These are phyloP conservation scores for Penicillium sp. DNA, from an alignment of 2,329 filamentous ascomycete species.

Conservation along the genomic window DNA sequence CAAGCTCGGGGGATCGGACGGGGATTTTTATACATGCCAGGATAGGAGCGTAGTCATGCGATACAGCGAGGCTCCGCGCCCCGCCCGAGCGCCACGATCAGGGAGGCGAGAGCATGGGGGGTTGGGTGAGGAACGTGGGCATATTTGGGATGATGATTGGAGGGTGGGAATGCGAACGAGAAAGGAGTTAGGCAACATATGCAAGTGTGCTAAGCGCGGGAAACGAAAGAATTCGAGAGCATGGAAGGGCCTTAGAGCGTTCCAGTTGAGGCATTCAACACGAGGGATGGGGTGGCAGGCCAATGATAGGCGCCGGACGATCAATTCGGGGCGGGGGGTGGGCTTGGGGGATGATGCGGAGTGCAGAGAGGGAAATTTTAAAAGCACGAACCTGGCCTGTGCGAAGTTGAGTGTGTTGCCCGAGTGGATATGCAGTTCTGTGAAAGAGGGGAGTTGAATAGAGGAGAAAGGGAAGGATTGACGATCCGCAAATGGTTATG, in stretches of 20 bases:
- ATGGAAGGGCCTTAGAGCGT: conserved; percentile 8
- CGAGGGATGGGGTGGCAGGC: conserved; percentile 10
- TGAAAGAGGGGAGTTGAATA: not conserved
- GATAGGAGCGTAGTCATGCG: conserved; percentile 19
- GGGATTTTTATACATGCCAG: conserved; percentile 10
- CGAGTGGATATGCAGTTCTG: not conserved
- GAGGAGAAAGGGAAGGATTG: not conserved
- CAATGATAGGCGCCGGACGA: conserved; percentile 11
- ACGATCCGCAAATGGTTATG: not conserved
- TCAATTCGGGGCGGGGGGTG: conserved; percentile 14
- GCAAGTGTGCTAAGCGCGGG: conserved; percentile 24
- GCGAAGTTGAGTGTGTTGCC: not conserved
- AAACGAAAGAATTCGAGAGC: conserved; percentile 10
- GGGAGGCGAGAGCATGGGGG: conserved; percentile 2
- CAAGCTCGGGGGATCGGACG: conserved; percentile 5
- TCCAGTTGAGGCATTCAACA: conserved; percentile 9
- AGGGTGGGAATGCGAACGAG: conserved; percentile 1
- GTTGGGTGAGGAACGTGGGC: conserved; percentile 10
- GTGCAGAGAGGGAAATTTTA: conserved; percentile 8
- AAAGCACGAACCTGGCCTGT: conserved; percentile 18
- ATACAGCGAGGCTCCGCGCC: conserved; percentile 21
- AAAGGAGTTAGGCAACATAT: conserved; percentile 1
- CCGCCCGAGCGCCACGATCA: conserved; percentile 9
- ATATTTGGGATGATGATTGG: conserved; percentile 16
- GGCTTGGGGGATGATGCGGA: conserved; percentile 6